Conservation (phyloP, 2,329 filamentous ascomycete genomes). For the Fusarium sambucinum region DNA sequence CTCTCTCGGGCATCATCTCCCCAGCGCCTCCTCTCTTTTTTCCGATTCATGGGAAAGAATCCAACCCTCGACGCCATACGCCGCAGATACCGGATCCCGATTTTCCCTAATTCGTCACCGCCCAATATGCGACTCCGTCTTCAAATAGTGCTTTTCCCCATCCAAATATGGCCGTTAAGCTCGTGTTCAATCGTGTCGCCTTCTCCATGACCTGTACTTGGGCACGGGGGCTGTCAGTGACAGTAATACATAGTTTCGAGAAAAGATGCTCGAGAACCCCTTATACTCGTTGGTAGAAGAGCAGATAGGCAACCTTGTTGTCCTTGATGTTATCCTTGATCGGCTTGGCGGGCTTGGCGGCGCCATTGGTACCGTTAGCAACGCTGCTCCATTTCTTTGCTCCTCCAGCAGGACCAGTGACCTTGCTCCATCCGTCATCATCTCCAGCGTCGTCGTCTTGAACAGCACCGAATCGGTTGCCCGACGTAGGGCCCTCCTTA, state of each 20-base stretch:
- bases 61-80: conserved; percentile 49
- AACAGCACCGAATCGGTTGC: conserved; percentile 80
- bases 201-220: conserved; percentile 32
- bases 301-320: conserved; percentile 95
- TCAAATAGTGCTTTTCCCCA: conserved; percentile 44
- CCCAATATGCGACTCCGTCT: conserved; percentile 44
- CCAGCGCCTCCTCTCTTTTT: conserved; percentile 23
- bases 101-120: conserved; percentile 36
- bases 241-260: conserved; percentile 26
- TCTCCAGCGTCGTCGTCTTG: conserved; percentile 76
- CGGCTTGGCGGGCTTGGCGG: conserved; percentile 67
- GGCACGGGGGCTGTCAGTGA: conserved; percentile 36
- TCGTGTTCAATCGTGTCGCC: conserved; percentile 42
- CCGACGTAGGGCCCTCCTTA: conserved; percentile 49
- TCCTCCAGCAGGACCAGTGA: conserved; percentile 69
- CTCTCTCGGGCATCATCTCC: conserved; percentile 33
- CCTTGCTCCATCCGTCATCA: conserved; percentile 86
- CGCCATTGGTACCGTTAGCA: conserved; percentile 73
- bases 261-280: conserved; percentile 4
- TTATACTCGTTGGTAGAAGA: conserved; percentile 89
- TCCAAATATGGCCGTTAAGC: conserved; percentile 47
- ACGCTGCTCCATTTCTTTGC: conserved; percentile 78
- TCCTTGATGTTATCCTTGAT: conserved; percentile 79
- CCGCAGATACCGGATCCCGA: conserved; percentile 43
- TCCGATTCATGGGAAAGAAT: conserved; percentile 31